Evolutionary conservation across 129 eudicot genomes (phyloP).

Genomic region (Silybum marianum): DNA sequence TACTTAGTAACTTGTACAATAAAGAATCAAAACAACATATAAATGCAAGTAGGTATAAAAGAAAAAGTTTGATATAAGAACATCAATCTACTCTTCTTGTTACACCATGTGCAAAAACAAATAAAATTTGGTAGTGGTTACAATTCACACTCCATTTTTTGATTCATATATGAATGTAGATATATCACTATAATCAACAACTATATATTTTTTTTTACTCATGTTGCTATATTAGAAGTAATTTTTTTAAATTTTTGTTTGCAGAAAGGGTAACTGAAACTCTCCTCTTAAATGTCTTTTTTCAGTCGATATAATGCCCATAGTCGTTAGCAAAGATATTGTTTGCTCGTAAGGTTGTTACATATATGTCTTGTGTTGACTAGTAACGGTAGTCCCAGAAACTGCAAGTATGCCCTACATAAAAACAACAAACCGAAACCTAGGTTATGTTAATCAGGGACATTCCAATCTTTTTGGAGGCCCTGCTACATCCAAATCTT

Average conservation of each 20-base stretch:
- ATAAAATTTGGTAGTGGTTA: background rate
- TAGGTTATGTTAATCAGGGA: background rate
- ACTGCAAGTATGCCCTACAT: conserved; percentile 16
- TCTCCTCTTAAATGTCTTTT: background rate
- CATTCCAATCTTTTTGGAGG: too few species aligned
- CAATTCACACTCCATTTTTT: conserved; percentile 18
- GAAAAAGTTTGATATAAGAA: background rate
- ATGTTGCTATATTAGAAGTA: conserved; percentile 2
- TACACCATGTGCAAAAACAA: background rate
- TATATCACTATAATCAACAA: conserved; percentile 15
- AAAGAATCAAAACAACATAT: background rate
- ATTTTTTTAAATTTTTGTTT: background rate
- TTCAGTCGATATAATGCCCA: background rate
- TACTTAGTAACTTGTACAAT: background rate
- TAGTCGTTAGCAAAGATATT: conserved; percentile 1
- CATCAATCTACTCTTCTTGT: conserved; percentile 4
- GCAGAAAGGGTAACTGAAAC: background rate
- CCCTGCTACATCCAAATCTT: too few species aligned
- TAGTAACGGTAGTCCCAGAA: conserved; percentile 12
- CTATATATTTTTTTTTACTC: background rate
- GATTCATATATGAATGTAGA: conserved; percentile 14
- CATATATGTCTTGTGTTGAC: conserved; percentile 6
- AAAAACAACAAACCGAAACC: background rate
- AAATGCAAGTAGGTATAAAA: background rate
- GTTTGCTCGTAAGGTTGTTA: conserved; percentile 12